Evolutionary conservation across 1,284 basidiomycete species (phyloP), one percentile per base, ranked within the genome.

Genomic region (Apiotrichum porosum): DNA sequence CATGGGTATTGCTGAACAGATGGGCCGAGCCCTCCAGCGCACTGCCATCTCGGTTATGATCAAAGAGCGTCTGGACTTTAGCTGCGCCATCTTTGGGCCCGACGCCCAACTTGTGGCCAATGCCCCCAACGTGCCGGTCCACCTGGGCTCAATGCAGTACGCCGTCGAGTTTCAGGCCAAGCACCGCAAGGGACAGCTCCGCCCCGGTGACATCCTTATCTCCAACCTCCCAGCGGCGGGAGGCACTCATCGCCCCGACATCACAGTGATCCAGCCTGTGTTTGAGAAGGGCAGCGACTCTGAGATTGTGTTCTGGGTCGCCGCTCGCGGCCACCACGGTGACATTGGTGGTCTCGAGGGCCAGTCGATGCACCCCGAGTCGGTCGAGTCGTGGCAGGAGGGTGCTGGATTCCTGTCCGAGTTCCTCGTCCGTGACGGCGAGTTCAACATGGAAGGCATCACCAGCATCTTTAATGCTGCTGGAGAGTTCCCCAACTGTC

Each of bases 321-420:
- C 68, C 6, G 61, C 60, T 10, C 52, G 65, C 34, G 65, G 57
- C 6, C 62, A 65, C 46, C 65, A 64, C 43, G 52, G 60, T 21
- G 68, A 67, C 50, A 68, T 69, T 35, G 67, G 67, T 14, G 67
- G 61, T 55, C 72, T 69, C 55, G 66, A 57, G 38, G 67, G 50
- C 18, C 77, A 83, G 18, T 91, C 88, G 15, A 97, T 97, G 93
- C 93, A 93, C 0, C 89, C 93, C 0, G 92, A 86, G 1, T 88
- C 85, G 22, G 87, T 86, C 49, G 88, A 80, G 51, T 83, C 97
- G 41, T 91, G 85, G 57, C 88, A 98, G 66, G 94, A 98, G 93
- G 52, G 52, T 8, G 44, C 52, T 3, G 37, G n/a, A n/a, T n/a
- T n/a, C n/a, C n/a, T n/a, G n/a, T n/a, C n/a, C n/a, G n/a, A 28